Percentiles rank a stretch among this genome's conserved stretches.
These are phyloP conservation scores for Entonaema liquescens DNA, from an alignment of 495 filamentous ascomycete genomes.

Conservation along the genomic window DNA sequence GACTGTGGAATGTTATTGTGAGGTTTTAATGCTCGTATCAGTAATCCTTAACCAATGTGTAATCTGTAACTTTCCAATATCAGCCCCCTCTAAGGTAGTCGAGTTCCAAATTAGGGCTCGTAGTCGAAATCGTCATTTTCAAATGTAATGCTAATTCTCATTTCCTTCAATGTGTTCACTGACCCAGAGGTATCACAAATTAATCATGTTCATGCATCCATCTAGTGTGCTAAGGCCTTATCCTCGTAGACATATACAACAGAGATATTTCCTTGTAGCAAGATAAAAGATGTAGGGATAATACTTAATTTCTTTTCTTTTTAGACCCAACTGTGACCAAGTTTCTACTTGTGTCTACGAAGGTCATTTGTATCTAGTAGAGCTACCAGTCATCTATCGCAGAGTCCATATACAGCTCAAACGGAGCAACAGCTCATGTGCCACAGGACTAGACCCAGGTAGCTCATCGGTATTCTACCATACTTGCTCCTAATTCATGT, in stretches of 20 bases:
- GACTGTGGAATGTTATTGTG: neutral
- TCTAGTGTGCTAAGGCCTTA: neutral
- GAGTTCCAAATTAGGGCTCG: no score
- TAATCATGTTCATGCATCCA: no score
- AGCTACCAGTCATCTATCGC: neutral
- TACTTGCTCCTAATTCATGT: neutral
- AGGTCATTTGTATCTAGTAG: neutral
- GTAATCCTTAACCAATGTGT: neutral
- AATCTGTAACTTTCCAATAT: neutral
- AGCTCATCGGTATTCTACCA: neutral
- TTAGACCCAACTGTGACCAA: neutral
- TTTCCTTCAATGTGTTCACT: no score
- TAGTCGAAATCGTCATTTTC: no score
- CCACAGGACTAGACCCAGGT: neutral
- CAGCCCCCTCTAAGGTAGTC: neutral
- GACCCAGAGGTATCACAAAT: no score
- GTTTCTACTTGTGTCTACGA: neutral
- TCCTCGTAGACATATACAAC: neutral
- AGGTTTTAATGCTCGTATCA: neutral
- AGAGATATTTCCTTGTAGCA: neutral
- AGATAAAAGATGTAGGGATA: neutral
- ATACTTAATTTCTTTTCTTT: neutral
- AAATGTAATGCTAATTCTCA: no score
- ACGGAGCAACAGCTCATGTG: neutral
- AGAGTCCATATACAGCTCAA: neutral